Evolutionary conservation across 1,284 basidiomycete species (phyloP), one percentile per base, ranked within the genome.

Genomic region (Vanrija sp.): DNA sequence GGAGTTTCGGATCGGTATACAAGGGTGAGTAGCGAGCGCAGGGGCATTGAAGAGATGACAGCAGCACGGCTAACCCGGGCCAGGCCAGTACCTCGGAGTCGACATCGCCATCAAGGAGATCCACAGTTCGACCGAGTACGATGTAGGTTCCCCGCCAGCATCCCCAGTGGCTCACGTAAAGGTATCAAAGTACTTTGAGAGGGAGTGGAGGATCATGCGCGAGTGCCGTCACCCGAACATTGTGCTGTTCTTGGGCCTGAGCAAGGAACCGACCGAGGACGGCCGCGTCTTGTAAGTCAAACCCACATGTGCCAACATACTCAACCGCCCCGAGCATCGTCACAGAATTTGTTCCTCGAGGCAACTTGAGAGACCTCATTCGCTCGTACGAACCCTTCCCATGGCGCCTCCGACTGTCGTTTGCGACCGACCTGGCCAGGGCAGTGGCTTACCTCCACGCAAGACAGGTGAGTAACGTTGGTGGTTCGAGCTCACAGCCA

Each of bases 31-130:
- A 37, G 25, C 46, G n/a, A n/a, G 42, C 39, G 41, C 45, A 59
- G 24, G 18, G n/a, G 16, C 19, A 19, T 45, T 24, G n/a, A 15
- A 12, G n/a, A n/a, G n/a, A n/a, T n/a, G n/a, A n/a, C n/a, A n/a
- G 19, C 37, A 31, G 31, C 6, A 6, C 24, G 42, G 35, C 20
- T 10, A 4, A 31, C 15, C 16, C 27, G 15, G 31, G 27, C 16
- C 64, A 90, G 92, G 88, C 3, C 83, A 79, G 23, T 98, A 98
- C 77, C 84, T 98, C 23, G 94, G 93, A 4, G 89, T 96, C 61
- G 90, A 95, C 63, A 90, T 98, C 24, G 93, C 93, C 36, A 90
- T 97, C 77, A 98, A 98, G 77, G 93, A 95, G 77, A 89, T 96
- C 3, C 80, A 93, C 3, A 89, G 90, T 0, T 91, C 87, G 15